Evolutionary conservation across 129 eudicot species (phyloP), one percentile per base, ranked within the genome.

Genomic region (Saposhnikovia divaricata): DNA sequence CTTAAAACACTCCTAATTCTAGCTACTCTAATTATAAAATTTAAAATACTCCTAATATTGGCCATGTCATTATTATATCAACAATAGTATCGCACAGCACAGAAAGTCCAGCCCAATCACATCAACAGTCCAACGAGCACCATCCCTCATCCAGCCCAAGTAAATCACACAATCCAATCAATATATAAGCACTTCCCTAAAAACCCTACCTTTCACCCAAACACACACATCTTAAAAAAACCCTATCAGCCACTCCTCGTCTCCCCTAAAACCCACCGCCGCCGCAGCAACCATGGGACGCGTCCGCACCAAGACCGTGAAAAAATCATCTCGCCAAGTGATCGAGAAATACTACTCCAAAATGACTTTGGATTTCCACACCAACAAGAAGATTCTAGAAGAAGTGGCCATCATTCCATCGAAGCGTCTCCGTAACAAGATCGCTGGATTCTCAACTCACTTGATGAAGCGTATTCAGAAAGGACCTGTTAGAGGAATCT

Each of bases 381-480:
- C 95, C 50, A 90, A 90, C 89, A 90, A 90, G 95, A 90, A 90
- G 75, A 85, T 90, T 42, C 85, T 90, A 0, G 95, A 88, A 51
- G 95, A 90, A 71, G 95, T 90, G 0, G 95, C 95, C 46, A 88
- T 90, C 79, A 90, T 90, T 74, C 91, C 91, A 21, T 90, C 95
- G 14, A 90, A 90, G 91, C 91, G 93, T 23, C 91, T 90, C 83
- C 91, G 94, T 48, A 90, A 90, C 89, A 90, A 90, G 89, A 90
- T 90, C 77, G 94, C 91, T 2, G 94, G 94, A 0, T 90, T 90
- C 87, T 90, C 94, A 10, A 90, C 94, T 42, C 96, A 90, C 25
- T 82, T 90, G 82, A 90, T 90, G 96, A 88, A 85, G 77, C 85
- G 96, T 6, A 90, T 90, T 79, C 96, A 90, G 59, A 90, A 88